phyloP scores from a whole-genome alignment of 1,284 basidiomycete genomes.

The Quambalaria eucalypti region DNA sequence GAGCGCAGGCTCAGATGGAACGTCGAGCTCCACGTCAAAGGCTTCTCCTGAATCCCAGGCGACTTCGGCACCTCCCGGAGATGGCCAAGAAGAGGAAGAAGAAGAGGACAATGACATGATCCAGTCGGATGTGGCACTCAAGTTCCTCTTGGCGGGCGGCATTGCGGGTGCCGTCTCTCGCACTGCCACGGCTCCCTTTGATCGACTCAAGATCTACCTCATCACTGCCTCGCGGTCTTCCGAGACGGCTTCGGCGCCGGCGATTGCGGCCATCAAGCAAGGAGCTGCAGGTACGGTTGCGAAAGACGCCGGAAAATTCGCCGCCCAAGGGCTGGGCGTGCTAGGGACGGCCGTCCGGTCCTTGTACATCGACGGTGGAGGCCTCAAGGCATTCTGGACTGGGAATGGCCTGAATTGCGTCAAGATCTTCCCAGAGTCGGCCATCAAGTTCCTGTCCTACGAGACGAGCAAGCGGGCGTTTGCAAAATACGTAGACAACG shows the following conservation, averaged over 20 bases:
- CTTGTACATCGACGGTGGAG: constrained; percentile 69
- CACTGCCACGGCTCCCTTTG: constrained; percentile 93
- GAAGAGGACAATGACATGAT: constrained; percentile 56
- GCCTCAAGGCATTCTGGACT: constrained; percentile 84
- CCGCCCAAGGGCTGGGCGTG: constrained; percentile 52
- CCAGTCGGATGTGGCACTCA: constrained; percentile 65
- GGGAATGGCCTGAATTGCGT: constrained; percentile 60
- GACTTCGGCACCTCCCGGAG: constrained; percentile 24
- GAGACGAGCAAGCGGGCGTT: constrained; percentile 93
- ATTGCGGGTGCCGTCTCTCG: constrained; percentile 92
- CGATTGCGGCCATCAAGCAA: constrained; percentile 8
- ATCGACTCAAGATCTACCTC: constrained; percentile 90
- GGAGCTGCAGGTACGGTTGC: not conserved
- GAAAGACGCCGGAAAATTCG: constrained; percentile 39
- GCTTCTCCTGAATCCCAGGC: not conserved
- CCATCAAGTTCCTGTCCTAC: constrained; percentile 95
- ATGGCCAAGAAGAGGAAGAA: constrained; percentile 55
- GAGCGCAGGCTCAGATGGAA: not conserved
- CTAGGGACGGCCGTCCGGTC: constrained; percentile 64
- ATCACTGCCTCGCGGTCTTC: constrained; percentile 59
- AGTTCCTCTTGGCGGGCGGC: constrained; percentile 86
- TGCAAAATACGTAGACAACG: constrained; percentile 80
- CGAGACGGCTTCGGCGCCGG: constrained; percentile 7
- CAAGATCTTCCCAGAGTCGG: constrained; percentile 85
- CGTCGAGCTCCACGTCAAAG: not conserved